Evolutionary conservation across 176 grass and related monocot species (phyloP), one percentile per base, ranked within the genome.

Genomic region (Eleusine coracana): DNA sequence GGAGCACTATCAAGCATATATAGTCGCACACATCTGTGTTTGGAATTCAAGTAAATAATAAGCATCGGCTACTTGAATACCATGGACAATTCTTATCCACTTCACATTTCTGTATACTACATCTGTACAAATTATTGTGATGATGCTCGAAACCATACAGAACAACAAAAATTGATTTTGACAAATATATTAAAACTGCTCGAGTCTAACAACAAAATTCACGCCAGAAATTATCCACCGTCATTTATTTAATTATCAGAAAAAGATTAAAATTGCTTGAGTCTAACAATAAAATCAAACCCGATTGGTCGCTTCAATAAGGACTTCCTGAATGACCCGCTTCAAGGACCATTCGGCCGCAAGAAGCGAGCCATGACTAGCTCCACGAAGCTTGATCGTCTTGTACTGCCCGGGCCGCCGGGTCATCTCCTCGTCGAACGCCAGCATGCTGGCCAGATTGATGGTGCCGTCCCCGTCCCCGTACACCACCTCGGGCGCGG

Each of bases 381-480:
- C 73, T 17, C 73, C 50, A n/a, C 5, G 29, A n/a, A 75, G 16
- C 34, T 39, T 56, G 31, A 75, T 39, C 0, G 73, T 13, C 73
- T 58, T 75, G 73, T 3, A 75, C 31, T 13, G 72, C 31, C 10
- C 29, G 9, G 71, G 72, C 2, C 38, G 72, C 50, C 9, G 29
- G 1, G 49, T 29, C 72, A 74, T 74, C 17, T 55, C 52, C 50
- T 77, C 55, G 52, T 77, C 74, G 37, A 77, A 77, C 21, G 36
- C 74, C 36, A 84, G 3, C 55, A 84, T 52, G 61, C 46, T 84
- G n/a, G 56, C 9, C 3, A 68, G 14, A n/a, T 84, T 84, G 46
- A 76, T 75, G 40, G 2, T 15, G 0, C 14, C n/a, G 0, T 84
- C 82, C 3, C 82, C 82, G 8, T 84, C 82, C 2, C 73, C 82